A percentile compares a stretch with the other conserved stretches of the same genome.
These are phyloP conservation scores for Tephrocybe sp. DNA, from an alignment of 768 basidiomycete species.

Conservation along the genomic window DNA sequence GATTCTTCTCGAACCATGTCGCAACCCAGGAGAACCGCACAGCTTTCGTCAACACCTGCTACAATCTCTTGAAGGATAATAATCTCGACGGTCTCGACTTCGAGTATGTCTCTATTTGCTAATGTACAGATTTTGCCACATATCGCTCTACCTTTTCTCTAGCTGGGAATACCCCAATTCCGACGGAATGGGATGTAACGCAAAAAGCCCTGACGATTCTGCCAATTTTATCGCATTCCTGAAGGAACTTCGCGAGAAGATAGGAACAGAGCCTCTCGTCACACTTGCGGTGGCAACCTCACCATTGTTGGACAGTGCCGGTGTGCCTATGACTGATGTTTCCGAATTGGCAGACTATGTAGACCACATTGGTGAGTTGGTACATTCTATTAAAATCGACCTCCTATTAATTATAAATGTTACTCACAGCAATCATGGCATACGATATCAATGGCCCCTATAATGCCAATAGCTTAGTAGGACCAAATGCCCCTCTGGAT, in stretches of 20 bases:
- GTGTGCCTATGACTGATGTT: conserved; percentile 64
- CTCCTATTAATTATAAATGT: no score
- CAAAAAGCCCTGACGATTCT: conserved; percentile 55
- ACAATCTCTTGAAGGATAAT: conserved; percentile 46
- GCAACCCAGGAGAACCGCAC: conserved; percentile 56
- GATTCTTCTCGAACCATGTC: conserved; percentile 60
- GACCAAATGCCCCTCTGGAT: conserved; percentile 82
- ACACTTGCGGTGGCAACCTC: conserved; percentile 41
- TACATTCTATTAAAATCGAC: no score
- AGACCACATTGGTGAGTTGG: conserved; percentile 36
- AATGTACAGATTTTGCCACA: background rate
- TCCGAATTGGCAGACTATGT: conserved; percentile 69
- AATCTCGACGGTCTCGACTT: conserved; percentile 58
- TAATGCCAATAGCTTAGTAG: conserved; percentile 47
- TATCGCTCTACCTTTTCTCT: background rate
- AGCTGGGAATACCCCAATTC: conserved; percentile 83
- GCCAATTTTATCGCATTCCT: conserved; percentile 79
- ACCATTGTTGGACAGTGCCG: conserved; percentile 47
- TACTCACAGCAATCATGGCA: conserved; percentile 62
- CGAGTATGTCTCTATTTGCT: conserved; percentile 31
- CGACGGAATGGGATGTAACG: conserved; percentile 71
- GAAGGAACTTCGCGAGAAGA: conserved; percentile 55
- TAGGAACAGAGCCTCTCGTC: conserved; percentile 54
- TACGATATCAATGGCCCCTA: conserved; percentile 56
- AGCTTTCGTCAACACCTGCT: conserved; percentile 60